phyloP scores from a whole-genome alignment of 768 basidiomycete species.

The Kwoniella bestiolae region DNA sequence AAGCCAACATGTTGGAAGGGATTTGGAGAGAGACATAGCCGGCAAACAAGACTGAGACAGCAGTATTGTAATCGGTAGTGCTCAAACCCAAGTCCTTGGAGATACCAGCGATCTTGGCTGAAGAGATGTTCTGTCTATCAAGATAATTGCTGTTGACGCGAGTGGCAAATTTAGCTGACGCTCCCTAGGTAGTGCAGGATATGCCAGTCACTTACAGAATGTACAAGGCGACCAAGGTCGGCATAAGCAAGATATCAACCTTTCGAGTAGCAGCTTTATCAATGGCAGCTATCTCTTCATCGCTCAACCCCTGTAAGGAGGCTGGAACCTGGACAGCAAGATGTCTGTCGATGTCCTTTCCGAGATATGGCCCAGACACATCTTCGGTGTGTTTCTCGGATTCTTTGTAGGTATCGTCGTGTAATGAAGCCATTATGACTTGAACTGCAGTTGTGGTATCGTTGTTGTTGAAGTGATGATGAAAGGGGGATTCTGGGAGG shows the following conservation, averaged over 20 bases:
- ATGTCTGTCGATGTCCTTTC: slow-evolving; percentile 30
- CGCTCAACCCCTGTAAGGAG: slow-evolving; percentile 35
- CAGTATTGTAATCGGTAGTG: slow-evolving; percentile 31
- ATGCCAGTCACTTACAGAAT: slow-evolving; percentile 30
- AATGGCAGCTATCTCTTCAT: slow-evolving; percentile 41
- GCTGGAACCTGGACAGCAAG: slow-evolving; percentile 39
- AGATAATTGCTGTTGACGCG: slow-evolving; percentile 26
- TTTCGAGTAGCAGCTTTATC: slow-evolving; percentile 41
- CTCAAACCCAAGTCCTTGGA: slow-evolving; percentile 35
- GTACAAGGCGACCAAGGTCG: slow-evolving; percentile 37
- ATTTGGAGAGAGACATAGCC: slow-evolving; percentile 53
- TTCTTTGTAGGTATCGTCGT: slow-evolving; percentile 30
- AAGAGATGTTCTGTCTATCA: slow-evolving; percentile 44
- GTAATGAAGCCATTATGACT: slow-evolving; percentile 18
- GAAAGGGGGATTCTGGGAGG: not conserved
- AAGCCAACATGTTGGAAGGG: slow-evolving; percentile 52
- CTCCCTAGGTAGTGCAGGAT: not conserved
- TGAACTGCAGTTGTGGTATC: not conserved
- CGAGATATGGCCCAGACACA: not conserved
- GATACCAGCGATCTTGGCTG: slow-evolving; percentile 41
- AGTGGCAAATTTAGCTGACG: slow-evolving; percentile 9
- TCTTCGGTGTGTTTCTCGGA: slow-evolving; percentile 16
- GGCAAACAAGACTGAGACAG: slow-evolving; percentile 51
- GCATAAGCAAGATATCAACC: slow-evolving; percentile 52
- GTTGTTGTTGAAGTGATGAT: not conserved